phyloP scores from a whole-genome alignment of 306 rosid species.

The Prunus salicina region DNA sequence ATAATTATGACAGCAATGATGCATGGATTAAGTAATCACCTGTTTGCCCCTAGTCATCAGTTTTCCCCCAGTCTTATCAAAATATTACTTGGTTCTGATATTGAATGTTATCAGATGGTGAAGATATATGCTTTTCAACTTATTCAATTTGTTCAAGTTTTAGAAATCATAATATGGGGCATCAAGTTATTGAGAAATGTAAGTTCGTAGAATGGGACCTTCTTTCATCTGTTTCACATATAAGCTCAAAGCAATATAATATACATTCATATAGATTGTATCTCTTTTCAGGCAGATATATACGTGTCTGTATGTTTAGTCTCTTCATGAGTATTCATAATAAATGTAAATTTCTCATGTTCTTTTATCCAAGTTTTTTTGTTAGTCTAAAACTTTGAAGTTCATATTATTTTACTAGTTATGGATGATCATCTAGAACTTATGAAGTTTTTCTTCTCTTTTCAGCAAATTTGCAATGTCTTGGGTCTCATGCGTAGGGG shows the following conservation, averaged over 20 bases:
- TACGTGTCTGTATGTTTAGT: background rate
- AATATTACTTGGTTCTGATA: background rate
- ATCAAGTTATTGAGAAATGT: background rate
- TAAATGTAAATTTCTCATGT: background rate
- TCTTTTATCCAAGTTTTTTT: background rate
- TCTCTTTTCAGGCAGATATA: too few species aligned
- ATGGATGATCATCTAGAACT: constrained; percentile 11
- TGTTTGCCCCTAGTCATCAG: background rate
- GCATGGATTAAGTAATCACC: background rate
- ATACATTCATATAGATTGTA: too few species aligned
- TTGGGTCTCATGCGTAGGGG: constrained; percentile 91
- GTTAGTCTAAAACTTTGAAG: background rate
- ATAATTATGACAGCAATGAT: background rate
- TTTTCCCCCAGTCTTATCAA: background rate
- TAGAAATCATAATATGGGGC: background rate
- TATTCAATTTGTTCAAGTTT: background rate
- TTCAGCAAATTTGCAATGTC: constrained; percentile 82
- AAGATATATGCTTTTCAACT: background rate
- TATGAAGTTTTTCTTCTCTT: constrained; percentile 23
- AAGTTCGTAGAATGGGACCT: too few species aligned
- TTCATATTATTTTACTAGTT: background rate
- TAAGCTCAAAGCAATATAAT: too few species aligned
- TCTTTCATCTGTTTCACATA: too few species aligned
- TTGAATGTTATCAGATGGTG: background rate
- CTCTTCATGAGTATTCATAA: background rate